Evolutionary conservation across 768 basidiomycete genomes (phyloP), one percentile per base, ranked within the genome.

Genomic region (Nidularia sp.): DNA sequence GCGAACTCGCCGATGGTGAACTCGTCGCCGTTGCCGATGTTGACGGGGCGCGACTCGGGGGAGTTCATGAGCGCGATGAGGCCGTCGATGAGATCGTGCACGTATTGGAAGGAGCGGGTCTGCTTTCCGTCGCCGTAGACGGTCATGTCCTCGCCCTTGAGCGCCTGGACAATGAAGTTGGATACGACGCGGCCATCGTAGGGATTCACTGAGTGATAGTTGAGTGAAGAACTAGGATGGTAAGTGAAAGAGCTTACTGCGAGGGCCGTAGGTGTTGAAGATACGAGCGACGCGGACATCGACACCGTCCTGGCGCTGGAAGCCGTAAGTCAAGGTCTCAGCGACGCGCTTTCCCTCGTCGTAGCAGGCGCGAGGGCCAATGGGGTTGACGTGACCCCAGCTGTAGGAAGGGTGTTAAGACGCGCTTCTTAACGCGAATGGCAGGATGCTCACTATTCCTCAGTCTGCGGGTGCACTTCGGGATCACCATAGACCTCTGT

Each of bases 311-410:
- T 97, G 97, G 53, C 90, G 80, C 57, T 91, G 88, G 78, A 89
- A 98, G 39, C 95, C 95, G 63, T 98, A 99, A 5, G 96, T 95
- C 57, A 99, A 71, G 13, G 96, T 97, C 73, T 99, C 97, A 39
- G 97, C 96, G 36, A 98, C 96, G 61, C 97, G 93, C 75, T 99
- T 99, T 47, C 97, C 97, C 72, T 99, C 97, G 64, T 99, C 97
- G 66, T 99, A 99, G 71, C 97, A 99, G n/a, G 96, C 95, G 55
- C 97, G 90, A 54, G 92, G 91, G 22, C 97, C 97, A 60, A 95
- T 97, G 42, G 94, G 94, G 76, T 99, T 99, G 64, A 99, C 97
- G 70, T 98, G 87, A 45, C 94, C 95, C 94, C 94, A 97, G 70
- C 92, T 93, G 52, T 50, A 52, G 45, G 29, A 45, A 48, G n/a